phyloP scores from a whole-genome alignment of 2,329 filamentous ascomycete genomes.

The Ophiostoma himal-ulmi region DNA sequence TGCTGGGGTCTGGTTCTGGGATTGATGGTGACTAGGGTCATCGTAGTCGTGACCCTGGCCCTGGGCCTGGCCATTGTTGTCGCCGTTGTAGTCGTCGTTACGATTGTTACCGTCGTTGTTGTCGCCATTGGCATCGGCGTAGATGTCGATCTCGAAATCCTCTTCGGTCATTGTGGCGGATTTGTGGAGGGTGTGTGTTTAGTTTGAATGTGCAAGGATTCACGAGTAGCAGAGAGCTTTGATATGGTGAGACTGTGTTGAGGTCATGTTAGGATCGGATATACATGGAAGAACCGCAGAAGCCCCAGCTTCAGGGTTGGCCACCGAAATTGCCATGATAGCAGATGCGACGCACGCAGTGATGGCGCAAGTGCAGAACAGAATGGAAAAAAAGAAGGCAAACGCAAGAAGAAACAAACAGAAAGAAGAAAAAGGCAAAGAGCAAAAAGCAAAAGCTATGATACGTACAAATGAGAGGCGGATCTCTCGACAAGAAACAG shows the following conservation, averaged over 20 bases:
- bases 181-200: neutral
- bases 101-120: slow-evolving; percentile 32
- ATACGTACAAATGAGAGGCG: slow-evolving; percentile 51
- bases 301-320: neutral
- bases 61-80: slow-evolving; percentile 34
- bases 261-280: slow-evolving; percentile 22
- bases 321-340: slow-evolving; percentile 19
- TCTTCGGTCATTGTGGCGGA: slow-evolving; percentile 50
- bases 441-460: slow-evolving; percentile 33
- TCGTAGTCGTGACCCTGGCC: slow-evolving; percentile 29
- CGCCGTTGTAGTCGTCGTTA: slow-evolving; percentile 24
- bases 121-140: slow-evolving; percentile 50
- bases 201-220: neutral
- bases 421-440: slow-evolving; percentile 30
- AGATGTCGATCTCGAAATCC: slow-evolving; percentile 68
- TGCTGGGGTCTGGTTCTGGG: slow-evolving; percentile 29
- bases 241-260: slow-evolving; percentile 21
- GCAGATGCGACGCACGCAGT: slow-evolving; percentile 7
- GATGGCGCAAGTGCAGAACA: slow-evolving; percentile 24
- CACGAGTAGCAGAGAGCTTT: slow-evolving; percentile 10
- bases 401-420: slow-evolving; percentile 27
- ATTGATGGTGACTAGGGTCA: slow-evolving; percentile 22
- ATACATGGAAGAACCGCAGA: slow-evolving; percentile 23
- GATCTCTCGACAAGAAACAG: slow-evolving; percentile 27
- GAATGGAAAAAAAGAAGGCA: slow-evolving; percentile 15